These are phyloP conservation scores for Pichia norvegensis DNA, from an alignment of 1,139 yeast genomes.

Conservation along the genomic window DNA sequence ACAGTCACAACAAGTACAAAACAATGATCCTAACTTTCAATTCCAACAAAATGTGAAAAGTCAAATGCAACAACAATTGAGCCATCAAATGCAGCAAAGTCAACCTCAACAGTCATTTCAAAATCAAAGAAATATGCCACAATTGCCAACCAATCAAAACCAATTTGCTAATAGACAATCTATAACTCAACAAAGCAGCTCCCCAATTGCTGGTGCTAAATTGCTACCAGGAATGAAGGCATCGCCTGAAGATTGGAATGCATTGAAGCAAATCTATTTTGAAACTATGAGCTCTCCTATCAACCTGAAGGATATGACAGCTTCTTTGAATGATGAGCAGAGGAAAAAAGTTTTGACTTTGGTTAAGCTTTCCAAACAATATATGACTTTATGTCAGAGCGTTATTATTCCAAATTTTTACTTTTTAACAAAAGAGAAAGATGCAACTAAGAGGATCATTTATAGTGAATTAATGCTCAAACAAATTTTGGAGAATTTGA, in stretches of 20 bases:
- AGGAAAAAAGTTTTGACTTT: conserved; percentile 55
- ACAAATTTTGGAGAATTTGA: conserved; percentile 62
- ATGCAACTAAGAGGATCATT: conserved; percentile 66
- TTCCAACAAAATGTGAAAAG: background rate
- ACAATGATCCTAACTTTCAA: background rate
- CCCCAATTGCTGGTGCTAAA: conserved; percentile 21
- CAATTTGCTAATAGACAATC: conserved; percentile 18
- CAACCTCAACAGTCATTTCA: conserved; percentile 4
- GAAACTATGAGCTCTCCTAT: conserved; percentile 66
- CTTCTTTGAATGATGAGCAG: conserved; percentile 52
- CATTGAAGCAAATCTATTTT: conserved; percentile 54
- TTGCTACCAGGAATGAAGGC: conserved; percentile 29
- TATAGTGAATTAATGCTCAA: conserved; percentile 76
- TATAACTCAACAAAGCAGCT: conserved; percentile 12
- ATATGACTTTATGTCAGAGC: conserved; percentile 64
- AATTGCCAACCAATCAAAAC: conserved; percentile 28
- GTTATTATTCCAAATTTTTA: conserved; percentile 65
- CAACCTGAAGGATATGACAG: conserved; percentile 58
- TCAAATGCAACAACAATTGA: conserved; percentile 10
- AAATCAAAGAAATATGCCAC: conserved; percentile 11
- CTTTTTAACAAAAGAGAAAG: conserved; percentile 62
- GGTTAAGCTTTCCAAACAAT: conserved; percentile 51
- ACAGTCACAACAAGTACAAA: conserved; percentile 2
- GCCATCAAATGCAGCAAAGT: conserved; percentile 1
- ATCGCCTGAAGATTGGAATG: conserved; percentile 44